Evolutionary conservation across 2,329 filamentous ascomycete genomes (phyloP), one percentile per base, ranked within the genome.

Genomic region (Immersiporthe knoxdaviesiana): DNA sequence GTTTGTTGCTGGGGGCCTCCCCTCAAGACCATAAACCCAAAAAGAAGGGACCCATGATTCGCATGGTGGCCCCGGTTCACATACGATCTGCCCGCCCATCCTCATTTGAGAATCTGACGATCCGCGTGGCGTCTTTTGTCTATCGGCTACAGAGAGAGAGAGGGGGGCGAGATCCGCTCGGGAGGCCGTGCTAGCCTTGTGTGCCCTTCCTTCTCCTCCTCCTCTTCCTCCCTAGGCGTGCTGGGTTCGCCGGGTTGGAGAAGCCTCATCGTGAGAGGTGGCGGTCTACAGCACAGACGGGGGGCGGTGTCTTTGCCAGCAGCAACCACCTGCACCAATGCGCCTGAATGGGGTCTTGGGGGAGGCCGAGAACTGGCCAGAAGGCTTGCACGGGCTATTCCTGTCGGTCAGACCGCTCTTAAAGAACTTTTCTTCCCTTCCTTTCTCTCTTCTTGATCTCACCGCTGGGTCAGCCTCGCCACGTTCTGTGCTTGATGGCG

Each of bases 151-250:
- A 18, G 35, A 8, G n/a, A n/a, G n/a, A n/a, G n/a, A n/a, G n/a
- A n/a, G n/a, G n/a, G n/a, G n/a, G n/a, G n/a, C n/a, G n/a, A 12
- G 52, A 27, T 18, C 24, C 50, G 16, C 6, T 18, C 52, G 52
- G 52, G 52, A 56, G 52, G 24, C 52, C 52, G 52, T 56, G 52
- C 52, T 56, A 56, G 52, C 52, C 27, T 56, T 56, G 44, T 44
- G 41, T n/a, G 24, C 52, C 24, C 7, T 18, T 7, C 27, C 16
- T 56, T 10, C 12, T 54, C 50, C 41, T 21, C 18, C 35, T 35
- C 35, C 4, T 35, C 35, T 8, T 35, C 35, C 41, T 47, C 41
- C 18, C 21, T 6, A n/a, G n/a, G n/a, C n/a, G n/a, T n/a, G 16
- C 18, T n/a, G 18, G 21, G 44, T 8, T 21, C 35, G 35, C 44